Percentiles rank a stretch among this genome's conserved stretches.
Conservation (phyloP, 805 yeast species). For the Pichia occidentalis region DNA sequence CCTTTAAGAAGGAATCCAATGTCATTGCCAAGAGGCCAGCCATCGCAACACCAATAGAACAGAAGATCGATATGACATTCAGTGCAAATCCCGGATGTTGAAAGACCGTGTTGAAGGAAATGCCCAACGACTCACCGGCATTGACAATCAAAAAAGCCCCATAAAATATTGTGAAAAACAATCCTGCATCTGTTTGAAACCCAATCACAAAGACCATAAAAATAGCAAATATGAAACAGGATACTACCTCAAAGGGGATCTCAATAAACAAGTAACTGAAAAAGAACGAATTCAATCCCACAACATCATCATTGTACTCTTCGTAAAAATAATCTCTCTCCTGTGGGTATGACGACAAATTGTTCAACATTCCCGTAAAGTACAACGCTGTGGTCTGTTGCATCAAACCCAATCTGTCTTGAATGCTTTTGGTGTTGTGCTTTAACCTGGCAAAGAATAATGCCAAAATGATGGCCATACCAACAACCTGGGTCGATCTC, state of each 20-base stretch:
- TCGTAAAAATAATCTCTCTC: slow-evolving; percentile 73
- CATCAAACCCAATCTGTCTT: slow-evolving; percentile 64
- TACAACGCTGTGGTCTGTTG: slow-evolving; percentile 70
- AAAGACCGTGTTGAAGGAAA: slow-evolving; percentile 67
- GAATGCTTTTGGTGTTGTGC: slow-evolving; percentile 44
- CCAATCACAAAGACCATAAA: slow-evolving; percentile 68
- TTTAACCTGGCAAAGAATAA: slow-evolving; percentile 60
- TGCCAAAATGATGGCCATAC: slow-evolving; percentile 58
- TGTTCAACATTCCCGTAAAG: slow-evolving; percentile 74
- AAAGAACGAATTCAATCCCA: slow-evolving; percentile 60
- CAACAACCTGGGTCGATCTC: slow-evolving; percentile 56
- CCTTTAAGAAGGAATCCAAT: slow-evolving; percentile 65
- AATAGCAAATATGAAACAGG: slow-evolving; percentile 51
- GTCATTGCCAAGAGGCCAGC: slow-evolving; percentile 76
- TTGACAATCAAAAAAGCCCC: slow-evolving; percentile 48
- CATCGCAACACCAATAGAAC: slow-evolving; percentile 73
- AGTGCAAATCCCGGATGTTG: slow-evolving; percentile 76
- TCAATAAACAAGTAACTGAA: slow-evolving; percentile 53
- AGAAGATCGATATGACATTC: slow-evolving; percentile 57
- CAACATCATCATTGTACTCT: slow-evolving; percentile 68
- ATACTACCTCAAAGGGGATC: slow-evolving; percentile 58
- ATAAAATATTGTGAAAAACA: slow-evolving; percentile 61
- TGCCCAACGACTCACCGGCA: slow-evolving; percentile 83
- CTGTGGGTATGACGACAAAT: slow-evolving; percentile 65
- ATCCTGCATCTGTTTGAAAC: slow-evolving; percentile 56